phyloP scores from a whole-genome alignment of 1,139 yeast species.

The Yamadazyma epiphylla region DNA sequence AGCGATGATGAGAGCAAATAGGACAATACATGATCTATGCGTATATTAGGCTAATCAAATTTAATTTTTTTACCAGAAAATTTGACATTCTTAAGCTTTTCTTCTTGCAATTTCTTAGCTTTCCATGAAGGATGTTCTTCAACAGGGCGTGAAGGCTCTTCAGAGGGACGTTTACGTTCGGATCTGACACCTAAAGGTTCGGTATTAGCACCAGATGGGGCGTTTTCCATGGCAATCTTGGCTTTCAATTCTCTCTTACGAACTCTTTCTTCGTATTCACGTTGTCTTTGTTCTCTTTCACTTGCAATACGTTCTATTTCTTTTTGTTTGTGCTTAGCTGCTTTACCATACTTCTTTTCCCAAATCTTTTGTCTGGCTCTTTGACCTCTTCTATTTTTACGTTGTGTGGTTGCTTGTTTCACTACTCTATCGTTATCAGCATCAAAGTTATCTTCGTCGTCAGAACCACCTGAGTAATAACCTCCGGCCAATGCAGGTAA shows the following conservation, averaged over 20 bases:
- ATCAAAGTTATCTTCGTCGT: slow-evolving; percentile 49
- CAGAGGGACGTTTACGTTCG: slow-evolving; percentile 13
- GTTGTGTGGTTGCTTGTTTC: slow-evolving; percentile 44
- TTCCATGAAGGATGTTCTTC: slow-evolving; percentile 89
- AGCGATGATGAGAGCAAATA: background rate
- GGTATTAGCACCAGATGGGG: slow-evolving; percentile 35
- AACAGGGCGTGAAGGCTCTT: background rate
- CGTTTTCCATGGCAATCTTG: slow-evolving; percentile 23
- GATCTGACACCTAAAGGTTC: slow-evolving; percentile 40
- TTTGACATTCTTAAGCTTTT: slow-evolving; percentile 58
- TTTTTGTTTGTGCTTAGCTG: slow-evolving; percentile 78
- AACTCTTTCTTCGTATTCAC: slow-evolving; percentile 71
- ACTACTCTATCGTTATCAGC: slow-evolving; percentile 60
- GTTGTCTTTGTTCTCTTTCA: slow-evolving; percentile 57
- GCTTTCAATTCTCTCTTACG: slow-evolving; percentile 59
- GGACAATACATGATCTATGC: background rate
- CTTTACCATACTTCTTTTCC: slow-evolving; percentile 83
- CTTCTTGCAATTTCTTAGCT: slow-evolving; percentile 74
- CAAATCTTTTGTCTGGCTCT: slow-evolving; percentile 94
- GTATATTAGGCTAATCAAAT: slow-evolving; percentile 40
- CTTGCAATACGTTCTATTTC: slow-evolving; percentile 51
- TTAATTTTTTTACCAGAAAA: slow-evolving; percentile 83
- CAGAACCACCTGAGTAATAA: slow-evolving; percentile 75
- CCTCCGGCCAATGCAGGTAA: slow-evolving; percentile 77
- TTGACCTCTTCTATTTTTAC: slow-evolving; percentile 94